Base-by-base conservation (phyloP, 768 basidiomycete genomes). In the Sporobolomyces roseus region DNA sequence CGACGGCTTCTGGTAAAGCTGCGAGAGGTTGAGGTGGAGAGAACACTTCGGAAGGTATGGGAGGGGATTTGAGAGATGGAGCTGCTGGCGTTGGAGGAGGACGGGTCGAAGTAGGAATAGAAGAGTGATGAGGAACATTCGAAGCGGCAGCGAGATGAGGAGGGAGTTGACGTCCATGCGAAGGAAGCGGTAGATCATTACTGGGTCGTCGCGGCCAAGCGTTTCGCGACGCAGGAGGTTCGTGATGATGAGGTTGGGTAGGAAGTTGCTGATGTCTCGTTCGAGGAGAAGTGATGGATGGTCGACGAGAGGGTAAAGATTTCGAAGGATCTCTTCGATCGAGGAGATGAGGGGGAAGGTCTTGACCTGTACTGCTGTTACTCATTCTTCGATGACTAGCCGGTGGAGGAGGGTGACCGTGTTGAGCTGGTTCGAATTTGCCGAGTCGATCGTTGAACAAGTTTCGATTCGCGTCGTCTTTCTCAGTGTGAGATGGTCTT, bases 361-460 rank as follows among this genome's bases (percentile, higher is more conserved):
- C 61, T 49, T 48, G 55, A 14, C 36, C 62, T 21, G n/a, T 16
- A 12, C 45, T 9, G 23, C 35, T 30, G 29, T 32, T 48, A 32
- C 58, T 60, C 58, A 60, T 13, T 29, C 58, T 27, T 23, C 58
- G 36, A 9, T 32, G 56, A 3, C 56, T 43, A 23, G 33, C 43
- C 49, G 36, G 56, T 61, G 25, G 55, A 71, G 19, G 38, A 59
- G 17, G 17, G n/a, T n/a, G n/a, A n/a, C n/a, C n/a, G n/a, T n/a
- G n/a, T n/a, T n/a, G 32, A 56, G 55, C 74, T 21, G 90, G 89
- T 78, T 98, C 94, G 63, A 97, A 79, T 71, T 86, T 84, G 76
- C 96, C 97, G 14, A 88, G 90, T 5, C 89, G 86, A 75, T 94
- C 96, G 76, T 99, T 98, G 82, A 97, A 99, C n/a, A 99, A 82